Percentiles rank a stretch among this genome's conserved stretches.
Evolutionary conservation across 352 stramenopile species (phyloP).

Genomic region (Blastocystis sp.): DNA sequence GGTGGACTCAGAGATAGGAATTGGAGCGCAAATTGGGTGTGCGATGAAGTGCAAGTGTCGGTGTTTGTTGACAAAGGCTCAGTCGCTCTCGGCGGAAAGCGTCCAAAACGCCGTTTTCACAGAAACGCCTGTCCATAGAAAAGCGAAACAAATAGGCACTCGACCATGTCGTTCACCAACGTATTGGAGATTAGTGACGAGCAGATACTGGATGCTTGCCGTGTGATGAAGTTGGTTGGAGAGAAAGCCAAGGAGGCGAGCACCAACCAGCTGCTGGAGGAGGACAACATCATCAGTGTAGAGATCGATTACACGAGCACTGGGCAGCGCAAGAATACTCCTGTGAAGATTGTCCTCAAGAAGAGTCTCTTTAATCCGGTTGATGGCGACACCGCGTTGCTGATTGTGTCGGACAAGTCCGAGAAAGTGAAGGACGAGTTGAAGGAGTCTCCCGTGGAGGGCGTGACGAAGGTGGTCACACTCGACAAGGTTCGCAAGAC

Average conservation of each 20-base stretch:
- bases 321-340: conserved; percentile 17
- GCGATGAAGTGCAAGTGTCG: neutral
- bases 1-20: conserved; percentile 15
- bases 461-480: conserved; percentile 39
- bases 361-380: conserved; percentile 12
- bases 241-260: conserved; percentile 6
- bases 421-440: neutral
- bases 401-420: conserved; percentile 29
- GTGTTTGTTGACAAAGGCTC: neutral
- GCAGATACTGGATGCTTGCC: conserved; percentile 10
- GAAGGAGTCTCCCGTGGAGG: conserved; percentile 1
- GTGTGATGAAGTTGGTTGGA: conserved; percentile 1
- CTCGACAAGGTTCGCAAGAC: conserved; percentile 14
- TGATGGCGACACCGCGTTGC: conserved; percentile 31
- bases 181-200: neutral
- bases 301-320: neutral
- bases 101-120: conserved; percentile 22
- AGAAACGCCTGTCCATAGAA: neutral
- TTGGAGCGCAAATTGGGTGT: conserved; percentile 19
- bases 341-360: conserved; percentile 4
- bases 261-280: neutral
- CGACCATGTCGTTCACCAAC: neutral
- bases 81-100: neutral
- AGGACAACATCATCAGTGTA: neutral
- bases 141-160: neutral